Base-by-base conservation (phyloP, 2,329 filamentous ascomycete genomes). In the Colletotrichum musicola region DNA sequence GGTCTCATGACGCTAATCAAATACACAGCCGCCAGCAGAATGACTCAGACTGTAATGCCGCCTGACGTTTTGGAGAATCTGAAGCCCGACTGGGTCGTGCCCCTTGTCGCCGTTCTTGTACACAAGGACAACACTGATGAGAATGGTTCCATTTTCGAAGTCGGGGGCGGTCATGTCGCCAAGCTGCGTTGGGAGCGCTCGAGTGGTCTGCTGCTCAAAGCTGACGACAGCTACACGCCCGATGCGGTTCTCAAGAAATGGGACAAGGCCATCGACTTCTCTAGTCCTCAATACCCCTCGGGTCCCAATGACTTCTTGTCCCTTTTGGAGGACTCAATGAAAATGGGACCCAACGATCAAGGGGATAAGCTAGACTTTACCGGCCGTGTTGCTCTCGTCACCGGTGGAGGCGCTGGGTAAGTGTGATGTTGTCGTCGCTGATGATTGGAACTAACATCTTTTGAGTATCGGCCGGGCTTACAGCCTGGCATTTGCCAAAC, bases 121-220 rank as follows among this genome's bases (percentile, higher is more conserved):
- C 95, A 98, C 87, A 90, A 92, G 77, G 93, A 89, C 76, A 97
- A 96, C 85, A 91, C 88, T 7, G 81, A 83, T 55, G 95, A 98
- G 86, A 95, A 88, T 54, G 96, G 96, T 71, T 86, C 90, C 70
- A 97, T 98, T 79, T 98, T 95, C 80, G 96, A 98, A 83, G 93
- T 93, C 72, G 96, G 96, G 69, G 96, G 93, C 78, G 96, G 95
- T 64, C 94, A 97, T 82, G 84, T 97, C 67, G 93, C 95, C 74
- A 98, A 98, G 87, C 83, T 97, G 68, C 89, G 96, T 77, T 99
- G 96, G 96, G 93, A 99, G 87, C 92, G 96, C 72, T 91, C 96
- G 63, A 91, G 89, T 79, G 96, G 96, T 81, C 92, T 93, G 71
- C 87, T 98, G 46, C 89, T 98, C 77, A 97, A 95, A 86, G 90